Conservation (phyloP, 1,284 basidiomycete genomes). For the Exobasidium cylindrosporum region DNA sequence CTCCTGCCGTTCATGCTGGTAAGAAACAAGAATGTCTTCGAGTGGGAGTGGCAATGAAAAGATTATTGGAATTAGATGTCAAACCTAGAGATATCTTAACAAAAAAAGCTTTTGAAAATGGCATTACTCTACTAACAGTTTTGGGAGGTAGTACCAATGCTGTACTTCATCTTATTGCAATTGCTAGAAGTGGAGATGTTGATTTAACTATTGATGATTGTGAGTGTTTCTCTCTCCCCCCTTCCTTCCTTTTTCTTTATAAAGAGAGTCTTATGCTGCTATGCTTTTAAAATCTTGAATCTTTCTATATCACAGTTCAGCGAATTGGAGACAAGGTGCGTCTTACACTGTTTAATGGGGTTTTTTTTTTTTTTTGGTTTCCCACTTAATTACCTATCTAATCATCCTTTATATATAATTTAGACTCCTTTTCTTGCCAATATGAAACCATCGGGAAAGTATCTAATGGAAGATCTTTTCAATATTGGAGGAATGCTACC, state of each 20-base stretch:
- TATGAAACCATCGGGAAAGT: slow-evolving; percentile 67
- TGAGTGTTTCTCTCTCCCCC: too few species aligned
- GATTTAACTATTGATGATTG: slow-evolving; percentile 77
- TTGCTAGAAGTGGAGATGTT: slow-evolving; percentile 83
- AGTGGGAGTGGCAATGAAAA: slow-evolving; percentile 77
- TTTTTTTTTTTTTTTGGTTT: background rate
- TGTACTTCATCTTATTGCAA: slow-evolving; percentile 82
- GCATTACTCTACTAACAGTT: slow-evolving; percentile 68
- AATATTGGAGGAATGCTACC: slow-evolving; percentile 59
- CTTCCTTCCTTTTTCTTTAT: background rate
- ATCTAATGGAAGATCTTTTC: slow-evolving; percentile 81
- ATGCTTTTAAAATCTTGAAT: background rate
- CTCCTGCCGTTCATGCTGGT: slow-evolving; percentile 75
- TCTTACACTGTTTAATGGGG: background rate
- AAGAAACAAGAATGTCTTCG: slow-evolving; percentile 80
- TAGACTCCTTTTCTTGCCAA: slow-evolving; percentile 82
- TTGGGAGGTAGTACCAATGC: slow-evolving; percentile 84
- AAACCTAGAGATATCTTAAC: slow-evolving; percentile 97
- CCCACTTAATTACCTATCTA: background rate
- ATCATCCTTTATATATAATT: too few species aligned
- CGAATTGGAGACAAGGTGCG: slow-evolving; percentile 64
- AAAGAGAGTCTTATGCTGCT: background rate
- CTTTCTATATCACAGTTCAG: slow-evolving; percentile 33
- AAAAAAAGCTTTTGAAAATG: slow-evolving; percentile 88
- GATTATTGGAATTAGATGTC: slow-evolving; percentile 76